Evolutionary conservation across 805 yeast species (phyloP).

Genomic region (Ogataea ganodermae): DNA sequence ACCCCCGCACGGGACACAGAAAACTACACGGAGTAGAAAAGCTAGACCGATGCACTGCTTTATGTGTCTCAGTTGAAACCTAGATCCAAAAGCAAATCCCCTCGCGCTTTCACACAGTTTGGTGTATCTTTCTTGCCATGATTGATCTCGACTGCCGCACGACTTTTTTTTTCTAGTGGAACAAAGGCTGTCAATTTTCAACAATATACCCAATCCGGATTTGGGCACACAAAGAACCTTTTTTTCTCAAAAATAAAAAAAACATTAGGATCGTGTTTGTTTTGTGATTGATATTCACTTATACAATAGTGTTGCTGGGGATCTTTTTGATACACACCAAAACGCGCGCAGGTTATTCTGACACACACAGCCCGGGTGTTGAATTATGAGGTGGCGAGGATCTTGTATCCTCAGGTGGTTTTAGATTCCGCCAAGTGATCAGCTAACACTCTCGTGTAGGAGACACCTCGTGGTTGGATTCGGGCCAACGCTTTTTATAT

Average conservation of each 20-base stretch:
- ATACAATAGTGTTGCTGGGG: neutral
- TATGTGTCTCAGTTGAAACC: neutral
- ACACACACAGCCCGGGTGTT: constrained; percentile 1
- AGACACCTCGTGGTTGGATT: neutral
- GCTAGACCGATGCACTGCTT: no score
- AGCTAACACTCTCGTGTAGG: neutral
- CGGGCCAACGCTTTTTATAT: neutral
- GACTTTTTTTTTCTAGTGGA: neutral
- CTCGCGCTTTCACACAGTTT: no score
- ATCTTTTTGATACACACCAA: neutral
- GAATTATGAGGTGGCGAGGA: no score
- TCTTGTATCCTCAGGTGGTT: no score
- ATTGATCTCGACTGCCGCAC: neutral
- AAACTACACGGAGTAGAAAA: no score
- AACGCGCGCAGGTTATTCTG: neutral
- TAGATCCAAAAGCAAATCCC: no score
- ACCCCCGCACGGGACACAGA: no score
- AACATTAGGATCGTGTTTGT: neutral
- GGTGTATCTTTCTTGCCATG: neutral
- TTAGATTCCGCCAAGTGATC: neutral
- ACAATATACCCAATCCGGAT: neutral
- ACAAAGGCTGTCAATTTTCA: neutral
- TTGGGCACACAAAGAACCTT: neutral
- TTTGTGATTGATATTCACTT: neutral
- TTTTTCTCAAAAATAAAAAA: no score